A percentile compares a stretch with the other conserved stretches of the same genome.
Evolutionary conservation across 2,329 filamentous ascomycete genomes (phyloP).

Genomic region (Chalaropsis thielavioides): DNA sequence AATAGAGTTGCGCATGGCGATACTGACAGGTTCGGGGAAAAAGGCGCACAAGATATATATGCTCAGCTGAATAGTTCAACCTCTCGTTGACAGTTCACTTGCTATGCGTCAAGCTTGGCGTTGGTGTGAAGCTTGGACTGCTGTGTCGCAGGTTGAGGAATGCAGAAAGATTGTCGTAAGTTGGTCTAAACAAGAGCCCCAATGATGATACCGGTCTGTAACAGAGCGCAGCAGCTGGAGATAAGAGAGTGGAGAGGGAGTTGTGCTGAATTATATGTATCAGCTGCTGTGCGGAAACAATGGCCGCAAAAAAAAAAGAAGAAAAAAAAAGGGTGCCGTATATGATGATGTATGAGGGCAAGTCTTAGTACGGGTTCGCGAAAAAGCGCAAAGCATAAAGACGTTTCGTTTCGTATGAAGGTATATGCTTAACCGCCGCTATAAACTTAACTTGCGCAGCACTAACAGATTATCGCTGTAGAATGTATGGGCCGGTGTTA

Average conservation of each 20-base stretch:
- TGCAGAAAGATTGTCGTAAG: not conserved
- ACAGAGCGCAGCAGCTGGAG: not conserved
- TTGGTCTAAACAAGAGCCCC: constrained; percentile 2
- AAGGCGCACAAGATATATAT: not conserved
- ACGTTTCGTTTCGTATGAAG: not conserved
- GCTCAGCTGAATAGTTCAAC: not conserved
- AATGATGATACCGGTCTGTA: constrained; percentile 14
- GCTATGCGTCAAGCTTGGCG: not conserved
- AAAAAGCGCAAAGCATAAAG: not conserved
- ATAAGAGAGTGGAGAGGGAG: not conserved
- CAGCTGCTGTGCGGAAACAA: not conserved
- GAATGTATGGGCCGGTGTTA: not conserved
- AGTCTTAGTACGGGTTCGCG: not conserved
- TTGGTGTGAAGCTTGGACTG: not conserved
- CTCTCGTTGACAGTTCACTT: not conserved
- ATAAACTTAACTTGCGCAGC: not conserved
- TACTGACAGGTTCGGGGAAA: not conserved
- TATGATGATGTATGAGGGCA: not conserved
- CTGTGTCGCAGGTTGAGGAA: not conserved
- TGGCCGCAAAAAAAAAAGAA: not conserved
- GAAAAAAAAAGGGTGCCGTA: not conserved
- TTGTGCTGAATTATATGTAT: not conserved
- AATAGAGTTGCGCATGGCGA: not conserved
- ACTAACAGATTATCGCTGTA: not conserved
- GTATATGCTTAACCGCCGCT: not conserved